Conservation (phyloP, 2,329 filamentous ascomycete species). For the Nothophoma quercina region DNA sequence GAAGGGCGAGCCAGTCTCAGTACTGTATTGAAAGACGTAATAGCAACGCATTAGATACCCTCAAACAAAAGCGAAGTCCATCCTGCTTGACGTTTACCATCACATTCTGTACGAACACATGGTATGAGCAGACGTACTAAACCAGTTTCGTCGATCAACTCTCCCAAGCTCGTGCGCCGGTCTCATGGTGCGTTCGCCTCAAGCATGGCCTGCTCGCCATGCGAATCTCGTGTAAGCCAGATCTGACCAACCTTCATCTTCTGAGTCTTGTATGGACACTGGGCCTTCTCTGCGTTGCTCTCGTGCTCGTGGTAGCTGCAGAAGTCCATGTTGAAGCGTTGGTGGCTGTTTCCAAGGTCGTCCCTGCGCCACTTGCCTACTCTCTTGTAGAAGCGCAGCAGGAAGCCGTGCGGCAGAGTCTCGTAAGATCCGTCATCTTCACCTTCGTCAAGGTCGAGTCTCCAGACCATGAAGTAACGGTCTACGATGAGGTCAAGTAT, state of each 20-base stretch:
- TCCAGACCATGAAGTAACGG: slow-evolving; percentile 18
- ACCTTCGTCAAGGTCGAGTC: slow-evolving; percentile 12
- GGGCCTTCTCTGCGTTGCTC: slow-evolving; percentile 2
- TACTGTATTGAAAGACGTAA: slow-evolving; percentile 12
- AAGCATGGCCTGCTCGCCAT: not conserved
- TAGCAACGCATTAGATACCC: slow-evolving; percentile 16
- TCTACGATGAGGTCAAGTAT: slow-evolving; percentile 20
- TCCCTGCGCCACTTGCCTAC: slow-evolving; percentile 10
- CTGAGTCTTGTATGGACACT: slow-evolving; percentile 8
- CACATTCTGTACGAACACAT: not conserved
- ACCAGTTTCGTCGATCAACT: no score
- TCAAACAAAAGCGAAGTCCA: slow-evolving; percentile 3
- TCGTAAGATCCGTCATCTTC: slow-evolving; percentile 13
- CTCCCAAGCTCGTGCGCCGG: not conserved
- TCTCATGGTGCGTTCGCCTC: not conserved
- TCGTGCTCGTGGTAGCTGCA: slow-evolving; percentile 15
- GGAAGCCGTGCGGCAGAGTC: slow-evolving; percentile 5
- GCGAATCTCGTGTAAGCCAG: slow-evolving; percentile 6
- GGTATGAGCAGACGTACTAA: no score
- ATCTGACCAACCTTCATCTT: slow-evolving; percentile 9
- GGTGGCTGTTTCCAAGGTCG: slow-evolving; percentile 8
- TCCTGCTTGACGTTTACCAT: not conserved
- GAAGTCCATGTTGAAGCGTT: slow-evolving; percentile 17
- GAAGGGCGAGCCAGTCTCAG: slow-evolving; percentile 51
- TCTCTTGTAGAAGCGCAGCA: slow-evolving; percentile 15